Evolutionary conservation across 2,329 filamentous ascomycete genomes (phyloP), one percentile per base, ranked within the genome.

Genomic region (Apiospora koreana): DNA sequence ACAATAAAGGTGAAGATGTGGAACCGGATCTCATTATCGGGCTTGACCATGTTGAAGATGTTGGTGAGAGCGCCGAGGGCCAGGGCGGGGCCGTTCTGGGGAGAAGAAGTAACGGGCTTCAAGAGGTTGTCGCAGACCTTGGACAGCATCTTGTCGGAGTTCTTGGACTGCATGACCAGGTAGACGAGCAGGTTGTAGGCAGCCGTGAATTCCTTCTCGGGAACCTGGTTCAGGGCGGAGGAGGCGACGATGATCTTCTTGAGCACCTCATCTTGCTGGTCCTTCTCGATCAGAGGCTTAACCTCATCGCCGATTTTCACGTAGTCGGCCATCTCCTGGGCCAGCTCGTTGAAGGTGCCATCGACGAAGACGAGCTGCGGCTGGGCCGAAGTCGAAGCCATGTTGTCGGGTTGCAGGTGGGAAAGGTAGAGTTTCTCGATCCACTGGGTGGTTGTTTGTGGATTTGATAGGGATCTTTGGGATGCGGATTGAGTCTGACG

Each of bases 151-250:
- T 93, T 93, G 82, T 94, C 92, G 75, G 93, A 89, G 77, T 95
- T 93, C 77, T 93, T 90, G 71, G 94, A 94, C 84, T 97, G 94
- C 78, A 94, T 88, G 75, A 97, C 90, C 72, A 99, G 91, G 86
- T 98, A 94, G 79, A 98, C 92, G 81, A 99, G 92, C 76, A 98
- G 92, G 85, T 99, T 98, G 86, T 98, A 98, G 72, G 95, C 94
- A 71, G 95, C 92, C 72, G 94, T 95, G 81, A 98, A 96, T 83
- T 98, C 95, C 88, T 96, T 97, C 88, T 99, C 96, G 71, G 95
- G 94, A 69, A 94, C 93, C 73, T 89, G 88, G 83, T 95, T 97
- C 80, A 99, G 87, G 67, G 88, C 88, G 68, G 88, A 83, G 68
- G 94, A 94, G 70, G 93, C 93, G 75, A 91, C 90, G 72, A 98